Evolutionary conservation across 129 eudicot genomes (phyloP).

Genomic region (Centaurea solstitialis): DNA sequence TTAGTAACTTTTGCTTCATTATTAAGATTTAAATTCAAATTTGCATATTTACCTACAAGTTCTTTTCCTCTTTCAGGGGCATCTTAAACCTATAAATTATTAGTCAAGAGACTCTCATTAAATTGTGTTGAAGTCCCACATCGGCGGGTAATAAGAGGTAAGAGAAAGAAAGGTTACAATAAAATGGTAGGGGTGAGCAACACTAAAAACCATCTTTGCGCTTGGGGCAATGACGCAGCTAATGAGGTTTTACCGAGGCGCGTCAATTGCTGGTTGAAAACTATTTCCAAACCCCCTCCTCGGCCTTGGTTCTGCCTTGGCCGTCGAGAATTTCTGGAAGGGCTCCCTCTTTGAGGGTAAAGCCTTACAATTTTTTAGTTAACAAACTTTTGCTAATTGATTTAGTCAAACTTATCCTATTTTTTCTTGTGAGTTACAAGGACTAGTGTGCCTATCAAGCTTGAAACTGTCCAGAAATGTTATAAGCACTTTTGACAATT

Average conservation of each 20-base stretch:
- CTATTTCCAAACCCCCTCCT: constrained; percentile 61
- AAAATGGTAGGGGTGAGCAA: not conserved
- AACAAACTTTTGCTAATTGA: not conserved
- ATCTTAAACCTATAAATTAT: not conserved
- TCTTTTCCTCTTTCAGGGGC: not conserved
- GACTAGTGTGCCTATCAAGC: not conserved
- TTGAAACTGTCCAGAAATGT: not conserved
- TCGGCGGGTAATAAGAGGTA: not conserved
- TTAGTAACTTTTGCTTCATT: not conserved
- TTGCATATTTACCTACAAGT: not conserved
- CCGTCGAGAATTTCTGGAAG: constrained; percentile 45
- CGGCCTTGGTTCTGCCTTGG: constrained; percentile 32
- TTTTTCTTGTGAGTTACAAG: not conserved
- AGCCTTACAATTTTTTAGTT: constrained; percentile 12
- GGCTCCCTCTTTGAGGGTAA: constrained; percentile 29
- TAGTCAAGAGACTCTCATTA: not conserved
- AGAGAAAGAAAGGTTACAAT: not conserved
- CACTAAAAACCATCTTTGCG: constrained; percentile 36
- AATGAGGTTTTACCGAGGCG: constrained; percentile 72
- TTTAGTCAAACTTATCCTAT: not conserved
- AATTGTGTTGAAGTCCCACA: not conserved
- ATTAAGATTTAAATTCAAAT: not conserved
- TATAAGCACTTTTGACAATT: too few relatives aligned
- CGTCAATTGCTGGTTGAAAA: constrained; percentile 77
- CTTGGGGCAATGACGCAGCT: constrained; percentile 77